phyloP scores from a whole-genome alignment of 179 eudicot species.

The Dionaea muscipula region DNA sequence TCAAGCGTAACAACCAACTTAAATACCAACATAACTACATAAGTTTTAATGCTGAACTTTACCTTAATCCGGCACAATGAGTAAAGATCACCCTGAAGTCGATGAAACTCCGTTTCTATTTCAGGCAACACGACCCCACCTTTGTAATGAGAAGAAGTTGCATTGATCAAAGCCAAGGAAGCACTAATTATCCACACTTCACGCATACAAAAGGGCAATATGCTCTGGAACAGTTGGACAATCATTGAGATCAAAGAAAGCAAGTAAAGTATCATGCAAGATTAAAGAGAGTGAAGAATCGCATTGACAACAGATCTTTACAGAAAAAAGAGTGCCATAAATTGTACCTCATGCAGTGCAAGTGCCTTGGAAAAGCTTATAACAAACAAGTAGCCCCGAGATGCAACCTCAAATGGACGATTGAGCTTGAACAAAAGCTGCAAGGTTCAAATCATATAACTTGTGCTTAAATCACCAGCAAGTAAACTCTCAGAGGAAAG shows the following conservation, averaged over 20 bases:
- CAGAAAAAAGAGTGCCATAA: not conserved
- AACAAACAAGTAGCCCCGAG: constrained; percentile 77
- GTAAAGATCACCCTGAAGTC: constrained; percentile 83
- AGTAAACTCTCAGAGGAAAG: not conserved
- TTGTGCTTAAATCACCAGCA: constrained; percentile 14
- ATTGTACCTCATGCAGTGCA: constrained; percentile 62
- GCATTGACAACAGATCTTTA: not conserved
- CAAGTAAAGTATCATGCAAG: not conserved
- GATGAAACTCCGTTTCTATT: constrained; percentile 75
- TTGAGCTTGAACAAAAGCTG: constrained; percentile 81
- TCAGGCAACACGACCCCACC: constrained; percentile 64
- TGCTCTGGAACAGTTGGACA: constrained; percentile 30
- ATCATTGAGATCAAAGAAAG: not conserved
- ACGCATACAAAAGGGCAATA: constrained; percentile 85
- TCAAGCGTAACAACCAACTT: not conserved
- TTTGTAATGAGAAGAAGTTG: constrained; percentile 51
- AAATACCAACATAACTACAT: not conserved
- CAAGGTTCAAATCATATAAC: constrained; percentile 16
- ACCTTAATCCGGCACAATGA: constrained; percentile 88
- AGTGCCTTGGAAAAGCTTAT: constrained; percentile 79
- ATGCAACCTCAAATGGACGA: constrained; percentile 93
- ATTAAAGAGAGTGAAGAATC: not conserved
- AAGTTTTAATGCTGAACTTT: not conserved
- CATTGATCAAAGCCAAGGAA: constrained; percentile 63
- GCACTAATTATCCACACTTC: constrained; percentile 97